Percentiles rank a stretch among this genome's conserved stretches.
Evolutionary conservation across 306 rosid genomes (phyloP).

Genomic region (apple (Malus domestica)): DNA sequence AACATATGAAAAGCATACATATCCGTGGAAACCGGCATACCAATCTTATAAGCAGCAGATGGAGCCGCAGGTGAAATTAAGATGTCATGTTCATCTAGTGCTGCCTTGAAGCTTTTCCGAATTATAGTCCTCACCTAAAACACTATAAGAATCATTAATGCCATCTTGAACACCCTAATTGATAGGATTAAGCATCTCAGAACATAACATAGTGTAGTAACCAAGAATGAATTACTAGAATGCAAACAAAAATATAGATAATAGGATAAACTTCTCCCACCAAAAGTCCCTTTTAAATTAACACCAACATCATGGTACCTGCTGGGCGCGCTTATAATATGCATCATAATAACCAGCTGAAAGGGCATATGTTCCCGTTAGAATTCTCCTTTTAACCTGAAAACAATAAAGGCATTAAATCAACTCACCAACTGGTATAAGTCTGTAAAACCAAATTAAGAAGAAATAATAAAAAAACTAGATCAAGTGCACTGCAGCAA

Average conservation of each 20-base stretch:
- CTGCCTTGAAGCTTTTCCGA: constrained; percentile 76
- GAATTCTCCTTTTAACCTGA: constrained; percentile 96
- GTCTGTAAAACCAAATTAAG: not conserved
- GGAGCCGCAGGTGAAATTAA: constrained; percentile 96
- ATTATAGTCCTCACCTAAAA: constrained; percentile 90
- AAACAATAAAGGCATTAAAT: constrained; percentile 12
- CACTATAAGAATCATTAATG: constrained; percentile 20
- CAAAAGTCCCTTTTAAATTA: constrained; percentile 6
- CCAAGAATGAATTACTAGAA: not conserved
- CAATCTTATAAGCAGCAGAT: constrained; percentile 87
- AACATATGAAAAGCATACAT: not conserved
- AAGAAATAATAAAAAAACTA: not conserved
- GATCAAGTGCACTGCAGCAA: not conserved
- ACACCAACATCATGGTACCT: constrained; percentile 41
- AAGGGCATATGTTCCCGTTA: constrained; percentile 92
- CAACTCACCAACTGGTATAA: not conserved
- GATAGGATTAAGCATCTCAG: not conserved
- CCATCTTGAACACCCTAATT: constrained; percentile 13
- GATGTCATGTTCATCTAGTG: constrained; percentile 73
- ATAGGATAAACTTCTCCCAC: not conserved
- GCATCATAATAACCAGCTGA: constrained; percentile 99
- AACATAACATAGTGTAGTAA: not conserved
- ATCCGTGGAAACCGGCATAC: constrained; percentile 27
- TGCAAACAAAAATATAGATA: not conserved
- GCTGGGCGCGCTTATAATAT: constrained; percentile 96